Evolutionary conservation across 306 rosid genomes (phyloP), one percentile per base, ranked within the genome.

Genomic region (Oemleria cerasiformis): DNA sequence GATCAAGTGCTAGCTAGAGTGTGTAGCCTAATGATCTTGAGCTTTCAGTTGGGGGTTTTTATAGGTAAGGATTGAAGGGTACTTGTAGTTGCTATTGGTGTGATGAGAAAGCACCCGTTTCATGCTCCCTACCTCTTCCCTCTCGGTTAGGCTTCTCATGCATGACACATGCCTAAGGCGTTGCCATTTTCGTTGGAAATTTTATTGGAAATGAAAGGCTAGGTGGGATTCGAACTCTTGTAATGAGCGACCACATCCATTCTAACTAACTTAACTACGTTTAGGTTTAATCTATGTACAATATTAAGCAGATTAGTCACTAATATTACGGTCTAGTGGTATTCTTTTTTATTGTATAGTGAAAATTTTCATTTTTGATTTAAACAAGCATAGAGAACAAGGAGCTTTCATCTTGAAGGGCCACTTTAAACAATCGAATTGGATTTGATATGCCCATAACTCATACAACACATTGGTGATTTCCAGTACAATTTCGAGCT

Each of bases 401-500:
- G 3, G 36, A 30, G 36, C 3, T 1, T 30, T 30, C 36, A 30
- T 30, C 36, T 30, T 30, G 36, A 25, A 25, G 30, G 30, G 30
- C 30, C 1, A 25, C 1, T 25, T 25, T 25, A 25, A 25, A 25
- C 30, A 25, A 25, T 25, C 30, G 2, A 25, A 25, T 25, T 25
- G 30, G 30, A n/a, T n/a, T n/a, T n/a, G n/a, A n/a, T n/a, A n/a
- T n/a, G n/a, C n/a, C n/a, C n/a, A n/a, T n/a, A n/a, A n/a, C n/a
- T n/a, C n/a, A n/a, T n/a, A n/a, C n/a, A n/a, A n/a, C n/a, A n/a
- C n/a, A n/a, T n/a, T n/a, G n/a, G n/a, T n/a, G 45, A 50, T 21
- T 41, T 43, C 64, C 9, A 15, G 12, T 74, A 42, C 17, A 12
- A 73, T 42, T 36, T 75, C 15, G 38, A 58, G n/a, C 73, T 65